phyloP scores from a whole-genome alignment of 78 protist species.

The Parvularia atlantis region DNA sequence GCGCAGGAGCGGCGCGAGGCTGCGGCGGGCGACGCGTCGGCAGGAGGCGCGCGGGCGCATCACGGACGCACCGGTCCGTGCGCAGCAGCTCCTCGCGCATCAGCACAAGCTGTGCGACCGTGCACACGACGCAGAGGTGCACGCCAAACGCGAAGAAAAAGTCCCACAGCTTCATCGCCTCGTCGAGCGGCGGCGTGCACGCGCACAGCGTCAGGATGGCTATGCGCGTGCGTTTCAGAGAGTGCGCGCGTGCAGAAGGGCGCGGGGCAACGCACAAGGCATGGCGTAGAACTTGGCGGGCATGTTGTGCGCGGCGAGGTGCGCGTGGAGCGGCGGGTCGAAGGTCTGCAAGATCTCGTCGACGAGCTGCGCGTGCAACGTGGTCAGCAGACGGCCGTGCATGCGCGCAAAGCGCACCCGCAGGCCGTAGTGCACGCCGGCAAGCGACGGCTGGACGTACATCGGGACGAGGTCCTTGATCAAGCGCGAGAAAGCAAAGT shows the following conservation, averaged over 20 bases:
- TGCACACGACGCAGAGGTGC: constrained; percentile 49
- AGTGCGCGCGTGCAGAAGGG: no score
- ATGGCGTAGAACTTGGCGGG: constrained; percentile 18
- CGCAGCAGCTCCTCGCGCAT: constrained; percentile 42
- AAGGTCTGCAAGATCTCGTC: background rate
- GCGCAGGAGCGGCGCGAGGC: background rate
- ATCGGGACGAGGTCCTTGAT: constrained; percentile 18
- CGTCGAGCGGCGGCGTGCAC: constrained; percentile 52
- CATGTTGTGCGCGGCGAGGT: background rate
- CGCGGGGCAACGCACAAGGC: constrained; percentile 11
- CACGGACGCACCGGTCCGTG: no score
- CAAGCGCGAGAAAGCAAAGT: constrained; percentile 28
- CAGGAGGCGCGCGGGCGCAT: no score
- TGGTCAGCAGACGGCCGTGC: no score
- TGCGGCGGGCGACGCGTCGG: no score
- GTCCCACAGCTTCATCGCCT: constrained; percentile 62
- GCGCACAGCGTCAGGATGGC: constrained; percentile 21
- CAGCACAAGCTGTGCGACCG: constrained; percentile 46
- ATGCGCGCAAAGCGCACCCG: no score
- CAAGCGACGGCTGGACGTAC: constrained; percentile 36
- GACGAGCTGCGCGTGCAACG: constrained; percentile 9
- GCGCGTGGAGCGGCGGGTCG: constrained; percentile 20
- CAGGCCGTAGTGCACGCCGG: constrained; percentile 53
- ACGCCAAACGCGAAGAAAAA: constrained; percentile 61
- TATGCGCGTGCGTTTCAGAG: no score